Base-by-base conservation (phyloP, 768 basidiomycete genomes). In the Chalciporus chontae region DNA sequence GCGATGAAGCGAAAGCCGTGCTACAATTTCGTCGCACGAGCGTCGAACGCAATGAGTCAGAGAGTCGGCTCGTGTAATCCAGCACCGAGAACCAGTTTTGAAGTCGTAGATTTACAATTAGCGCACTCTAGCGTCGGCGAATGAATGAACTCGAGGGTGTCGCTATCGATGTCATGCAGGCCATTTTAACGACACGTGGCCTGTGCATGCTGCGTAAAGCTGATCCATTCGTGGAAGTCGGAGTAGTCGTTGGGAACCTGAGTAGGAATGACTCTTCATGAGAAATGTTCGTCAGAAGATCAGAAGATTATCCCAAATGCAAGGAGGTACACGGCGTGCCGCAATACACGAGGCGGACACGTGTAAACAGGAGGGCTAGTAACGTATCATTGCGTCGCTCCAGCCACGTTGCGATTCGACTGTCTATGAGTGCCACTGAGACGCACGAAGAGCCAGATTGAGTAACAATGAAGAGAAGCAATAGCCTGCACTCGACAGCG, bases 101-200 rank as follows among this genome's bases (percentile, higher is more conserved):
- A 19, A 34, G 21, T 40, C 48, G 64, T 63, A 55, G 10, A 63
- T 53, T 40, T 57, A 47, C 41, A 31, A 48, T 57, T 46, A 40
- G 36, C 47, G 47, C 37, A n/a, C 18, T 47, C 21, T 37, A 41
- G 54, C 45, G 51, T 43, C 50, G 29, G 43, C 43, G 26, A 45
- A 53, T 48, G 55, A 54, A 42, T 51, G 23, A 43, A 47, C 15
- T 4, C 21, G 21, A 31, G 36, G 43, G 49, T 15, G 52, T 40
- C 51, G 55, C 36, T 48, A 26, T 36, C 34, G 34, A n/a, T 36
- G 4, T 32, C 32, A 3, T 15, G 14, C 15, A 15, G n/a, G 54
- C 55, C 52, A 58, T 58, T 52, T 40, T 31, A 38, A 19, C 27
- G 39, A 57, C 66, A 67, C 66, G 66, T 69, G 66, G 44, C 37